phyloP scores from a whole-genome alignment of 306 rosid genomes.

The Cicer judaicum region DNA sequence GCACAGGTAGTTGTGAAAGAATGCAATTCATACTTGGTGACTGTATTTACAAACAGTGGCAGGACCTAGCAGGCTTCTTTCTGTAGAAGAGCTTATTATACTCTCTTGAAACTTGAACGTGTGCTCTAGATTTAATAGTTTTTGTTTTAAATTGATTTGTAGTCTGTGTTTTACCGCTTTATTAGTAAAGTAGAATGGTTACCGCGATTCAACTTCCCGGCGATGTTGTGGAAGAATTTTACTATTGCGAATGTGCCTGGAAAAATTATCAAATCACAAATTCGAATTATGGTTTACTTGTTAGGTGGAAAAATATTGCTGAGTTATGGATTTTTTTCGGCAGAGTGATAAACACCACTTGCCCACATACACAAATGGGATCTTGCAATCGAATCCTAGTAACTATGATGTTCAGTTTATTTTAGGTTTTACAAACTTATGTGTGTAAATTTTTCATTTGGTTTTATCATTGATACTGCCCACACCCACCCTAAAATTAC shows the following conservation, averaged over 20 bases:
- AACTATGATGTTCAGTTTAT: no score
- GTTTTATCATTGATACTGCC: no score
- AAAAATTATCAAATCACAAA: slow-evolving; percentile 16
- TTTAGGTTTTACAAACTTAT: no score
- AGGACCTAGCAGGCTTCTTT: slow-evolving; percentile 29
- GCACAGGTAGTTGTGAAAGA: slow-evolving; percentile 43
- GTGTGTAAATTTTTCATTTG: no score
- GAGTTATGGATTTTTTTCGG: no score
- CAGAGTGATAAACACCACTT: no score
- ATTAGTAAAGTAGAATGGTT: slow-evolving; percentile 37
- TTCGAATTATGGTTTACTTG: background rate
- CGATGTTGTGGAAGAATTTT: slow-evolving; percentile 35
- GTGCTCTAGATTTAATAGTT: slow-evolving; percentile 45
- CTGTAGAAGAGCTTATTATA: slow-evolving; percentile 33
- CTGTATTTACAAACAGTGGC: slow-evolving; percentile 14
- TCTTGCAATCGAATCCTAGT: no score
- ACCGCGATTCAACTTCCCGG: background rate
- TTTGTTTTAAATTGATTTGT: slow-evolving; percentile 46
- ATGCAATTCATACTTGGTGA: slow-evolving; percentile 32
- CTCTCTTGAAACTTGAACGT: slow-evolving; percentile 35
- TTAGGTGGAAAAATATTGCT: background rate
- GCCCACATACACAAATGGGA: no score
- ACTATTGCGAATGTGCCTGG: slow-evolving; percentile 34
- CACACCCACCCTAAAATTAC: no score
- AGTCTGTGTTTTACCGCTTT: slow-evolving; percentile 20